phyloP scores from a whole-genome alignment of 305 asterid genomes.

The Fraxinus ornus region DNA sequence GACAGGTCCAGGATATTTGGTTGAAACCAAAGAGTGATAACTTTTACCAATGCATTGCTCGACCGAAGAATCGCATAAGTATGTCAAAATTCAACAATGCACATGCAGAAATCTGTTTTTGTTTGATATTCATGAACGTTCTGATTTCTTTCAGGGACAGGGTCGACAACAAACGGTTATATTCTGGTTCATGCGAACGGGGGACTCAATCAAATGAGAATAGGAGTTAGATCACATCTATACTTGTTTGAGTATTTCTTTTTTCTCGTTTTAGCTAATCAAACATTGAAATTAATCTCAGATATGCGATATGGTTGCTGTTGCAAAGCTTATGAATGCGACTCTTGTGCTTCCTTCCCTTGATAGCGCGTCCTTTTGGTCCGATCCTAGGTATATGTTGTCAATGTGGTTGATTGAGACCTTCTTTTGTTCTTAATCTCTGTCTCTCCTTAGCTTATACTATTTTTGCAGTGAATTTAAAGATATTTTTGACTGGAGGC shows the following conservation, averaged over 20 bases:
- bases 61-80: constrained; percentile 53
- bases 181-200: constrained; percentile 78
- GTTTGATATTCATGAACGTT: neutral
- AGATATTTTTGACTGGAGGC: constrained; percentile 90
- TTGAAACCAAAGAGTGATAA: constrained; percentile 65
- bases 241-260: neutral
- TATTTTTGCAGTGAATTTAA: constrained; percentile 62
- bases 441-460: constrained; percentile 13
- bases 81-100: constrained; percentile 5
- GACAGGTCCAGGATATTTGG: constrained; percentile 75
- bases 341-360: constrained; percentile 84
- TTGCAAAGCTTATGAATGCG: constrained; percentile 80
- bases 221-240: constrained; percentile 46
- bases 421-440: neutral
- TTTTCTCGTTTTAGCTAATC: neutral
- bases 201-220: constrained; percentile 92
- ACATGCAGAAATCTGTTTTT: neutral
- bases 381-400: constrained; percentile 69
- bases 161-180: constrained; percentile 52
- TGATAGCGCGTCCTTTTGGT: constrained; percentile 83
- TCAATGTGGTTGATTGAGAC: neutral
- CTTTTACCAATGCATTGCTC: constrained; percentile 53
- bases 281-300: constrained; percentile 16
- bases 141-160: constrained; percentile 33
- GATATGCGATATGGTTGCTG: constrained; percentile 98